A percentile compares a stretch with the other conserved stretches of the same genome.
phyloP scores from a whole-genome alignment of 192 early-diverging fungal species.

The Mortierella alpina region DNA sequence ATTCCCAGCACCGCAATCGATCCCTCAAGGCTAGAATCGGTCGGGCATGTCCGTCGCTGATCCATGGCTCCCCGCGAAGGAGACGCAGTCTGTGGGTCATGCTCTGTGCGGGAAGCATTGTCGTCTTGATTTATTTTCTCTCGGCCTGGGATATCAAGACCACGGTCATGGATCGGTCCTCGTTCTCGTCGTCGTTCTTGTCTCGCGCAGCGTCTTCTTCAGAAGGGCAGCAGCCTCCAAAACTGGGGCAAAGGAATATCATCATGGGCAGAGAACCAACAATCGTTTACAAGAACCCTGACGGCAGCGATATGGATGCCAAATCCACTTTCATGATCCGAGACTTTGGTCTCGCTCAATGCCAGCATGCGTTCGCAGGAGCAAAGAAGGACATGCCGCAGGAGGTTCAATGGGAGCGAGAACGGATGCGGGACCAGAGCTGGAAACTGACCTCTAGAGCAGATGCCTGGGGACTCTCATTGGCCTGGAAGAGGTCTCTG shows the following conservation, averaged over 20 bases:
- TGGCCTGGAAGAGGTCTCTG: slow-evolving; percentile 30
- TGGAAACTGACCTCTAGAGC: slow-evolving; percentile 2
- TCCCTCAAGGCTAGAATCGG: slow-evolving; percentile 39
- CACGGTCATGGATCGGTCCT: slow-evolving; percentile 6
- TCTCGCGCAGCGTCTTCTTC: too few relatives aligned
- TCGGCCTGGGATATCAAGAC: slow-evolving; percentile 20
- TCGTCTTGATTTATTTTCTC: slow-evolving; percentile 38
- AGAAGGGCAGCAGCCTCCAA: too few relatives aligned
- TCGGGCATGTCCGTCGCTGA: slow-evolving; percentile 12
- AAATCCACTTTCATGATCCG: slow-evolving; percentile 37
- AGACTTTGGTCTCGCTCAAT: slow-evolving; percentile 26
- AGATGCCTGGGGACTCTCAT: slow-evolving; percentile 19
- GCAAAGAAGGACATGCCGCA: slow-evolving; percentile 1
- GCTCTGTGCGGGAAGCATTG: slow-evolving; percentile 24
- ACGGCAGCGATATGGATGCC: slow-evolving; percentile 40
- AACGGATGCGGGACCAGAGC: neutral
- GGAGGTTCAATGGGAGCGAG: slow-evolving; percentile 22
- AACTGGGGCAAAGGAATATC: neutral
- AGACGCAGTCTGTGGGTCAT: slow-evolving; percentile 24
- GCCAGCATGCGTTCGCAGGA: slow-evolving; percentile 10
- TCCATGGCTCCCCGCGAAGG: slow-evolving; percentile 29
- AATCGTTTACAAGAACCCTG: slow-evolving; percentile 32
- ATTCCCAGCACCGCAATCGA: slow-evolving; percentile 36
- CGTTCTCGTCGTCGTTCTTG: neutral
- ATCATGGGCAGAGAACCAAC: neutral